Evolutionary conservation across 306 rosid genomes (phyloP).

Genomic region (Astragalus membranaceus): DNA sequence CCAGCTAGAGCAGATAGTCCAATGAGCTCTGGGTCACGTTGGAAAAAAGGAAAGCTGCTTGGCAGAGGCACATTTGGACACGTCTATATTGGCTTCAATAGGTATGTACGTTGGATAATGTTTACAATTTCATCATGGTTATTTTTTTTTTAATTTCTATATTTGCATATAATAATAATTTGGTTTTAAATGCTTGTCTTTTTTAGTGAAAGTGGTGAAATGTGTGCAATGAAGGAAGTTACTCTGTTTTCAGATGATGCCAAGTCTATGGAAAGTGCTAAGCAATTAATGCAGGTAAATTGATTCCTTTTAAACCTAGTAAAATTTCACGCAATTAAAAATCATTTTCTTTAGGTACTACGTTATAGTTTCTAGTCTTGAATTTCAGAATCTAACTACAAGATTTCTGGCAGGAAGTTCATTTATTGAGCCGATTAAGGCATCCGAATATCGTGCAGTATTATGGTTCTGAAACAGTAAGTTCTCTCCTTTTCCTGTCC

Average conservation of each 20-base stretch:
- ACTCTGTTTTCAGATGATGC: constrained; percentile 96
- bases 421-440: constrained; percentile 82
- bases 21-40: constrained; percentile 78
- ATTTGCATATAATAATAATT: background rate
- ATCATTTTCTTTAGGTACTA: background rate
- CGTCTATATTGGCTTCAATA: constrained; percentile 90
- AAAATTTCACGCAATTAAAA: background rate
- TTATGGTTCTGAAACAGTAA: constrained; percentile 84
- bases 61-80: constrained; percentile 99
- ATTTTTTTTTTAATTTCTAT: background rate
- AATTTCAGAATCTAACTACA: constrained; percentile 25
- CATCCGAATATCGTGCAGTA: constrained; percentile 98
- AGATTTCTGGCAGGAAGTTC: constrained; percentile 66
- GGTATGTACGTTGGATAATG: constrained; percentile 36
- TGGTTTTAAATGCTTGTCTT: constrained; percentile 20
- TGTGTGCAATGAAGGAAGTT: constrained; percentile 99
- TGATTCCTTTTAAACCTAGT: background rate
- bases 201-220: constrained; percentile 87
- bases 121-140: background rate
- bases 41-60: constrained; percentile 94
- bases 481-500: constrained; percentile 26
- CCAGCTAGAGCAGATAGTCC: constrained; percentile 96
- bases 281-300: constrained; percentile 88
- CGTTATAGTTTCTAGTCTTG: constrained; percentile 23
- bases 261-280: constrained; percentile 91